Conservation (phyloP, 805 yeast genomes). For the Sugiyamaella marilandica region DNA sequence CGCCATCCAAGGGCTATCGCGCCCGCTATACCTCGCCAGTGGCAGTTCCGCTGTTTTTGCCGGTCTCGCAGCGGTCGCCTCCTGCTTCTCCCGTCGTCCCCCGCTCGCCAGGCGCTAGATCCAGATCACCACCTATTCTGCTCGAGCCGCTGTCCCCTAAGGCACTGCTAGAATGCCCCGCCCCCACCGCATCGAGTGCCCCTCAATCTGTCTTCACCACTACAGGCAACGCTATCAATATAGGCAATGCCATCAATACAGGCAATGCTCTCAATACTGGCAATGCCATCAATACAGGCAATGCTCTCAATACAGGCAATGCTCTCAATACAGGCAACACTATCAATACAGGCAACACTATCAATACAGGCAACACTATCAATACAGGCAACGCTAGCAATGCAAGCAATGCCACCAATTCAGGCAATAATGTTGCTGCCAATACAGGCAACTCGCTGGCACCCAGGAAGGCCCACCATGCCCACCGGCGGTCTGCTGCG, state of each 20-base stretch:
- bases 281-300: neutral
- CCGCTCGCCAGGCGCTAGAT: neutral
- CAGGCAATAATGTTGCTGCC: neutral
- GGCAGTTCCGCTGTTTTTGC: neutral
- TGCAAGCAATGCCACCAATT: neutral
- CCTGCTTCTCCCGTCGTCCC: neutral
- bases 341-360: neutral
- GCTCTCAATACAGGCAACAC: neutral
- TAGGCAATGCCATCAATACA: neutral
- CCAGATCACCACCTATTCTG: neutral
- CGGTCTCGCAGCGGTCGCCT: neutral
- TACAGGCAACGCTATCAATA: neutral
- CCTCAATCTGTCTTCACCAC: too few relatives aligned
- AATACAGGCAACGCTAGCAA: neutral
- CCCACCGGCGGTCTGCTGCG: slow-evolving; percentile 83
- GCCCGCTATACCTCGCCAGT: neutral
- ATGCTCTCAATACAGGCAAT: neutral
- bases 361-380: neutral
- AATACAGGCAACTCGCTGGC: neutral
- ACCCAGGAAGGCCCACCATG: slow-evolving; percentile 39
- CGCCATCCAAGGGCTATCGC: neutral
- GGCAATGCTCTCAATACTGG: neutral
- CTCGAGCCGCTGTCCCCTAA: neutral
- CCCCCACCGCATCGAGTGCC: neutral
- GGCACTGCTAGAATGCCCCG: neutral